These are phyloP conservation scores for Xylariaceae sp. DNA, from an alignment of 2,329 filamentous ascomycete species.

Conservation along the genomic window DNA sequence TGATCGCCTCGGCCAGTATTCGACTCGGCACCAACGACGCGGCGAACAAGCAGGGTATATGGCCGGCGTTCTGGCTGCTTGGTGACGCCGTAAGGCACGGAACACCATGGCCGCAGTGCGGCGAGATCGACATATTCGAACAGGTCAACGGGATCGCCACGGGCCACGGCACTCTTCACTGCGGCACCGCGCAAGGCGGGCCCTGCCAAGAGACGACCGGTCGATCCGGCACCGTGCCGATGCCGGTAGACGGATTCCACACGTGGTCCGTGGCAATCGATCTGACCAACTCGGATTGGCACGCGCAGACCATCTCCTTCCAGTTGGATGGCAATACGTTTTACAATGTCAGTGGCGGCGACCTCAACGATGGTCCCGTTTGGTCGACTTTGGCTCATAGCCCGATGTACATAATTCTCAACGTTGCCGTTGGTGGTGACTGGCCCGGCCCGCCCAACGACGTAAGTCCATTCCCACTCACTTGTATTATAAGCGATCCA, in stretches of 20 bases:
- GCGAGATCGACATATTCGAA: conserved; percentile 58
- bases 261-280: conserved; percentile 49
- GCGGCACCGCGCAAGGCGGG: conserved; percentile 42
- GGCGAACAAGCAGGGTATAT: conserved; percentile 48
- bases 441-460: conserved; percentile 37
- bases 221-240: conserved; percentile 32
- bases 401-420: conserved; percentile 49
- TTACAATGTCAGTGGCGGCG: conserved; percentile 41
- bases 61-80: conserved; percentile 58
- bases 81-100: conserved; percentile 48
- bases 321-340: conserved; percentile 44
- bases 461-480: conserved; percentile 21
- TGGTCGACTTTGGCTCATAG: conserved; percentile 50
- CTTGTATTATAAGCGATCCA: background rate
- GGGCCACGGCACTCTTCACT: conserved; percentile 51
- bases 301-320: conserved; percentile 50
- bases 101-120: conserved; percentile 48
- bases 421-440: conserved; percentile 52
- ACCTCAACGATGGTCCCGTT: conserved; percentile 42
- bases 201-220: conserved; percentile 51
- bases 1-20: conserved; percentile 44
- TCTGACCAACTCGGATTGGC: conserved; percentile 43
- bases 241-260: conserved; percentile 44
- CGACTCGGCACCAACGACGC: conserved; percentile 42
- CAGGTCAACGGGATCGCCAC: conserved; percentile 47